Evolutionary conservation across 495 filamentous ascomycete species (phyloP).

Genomic region (Lophiostoma macrostomum): DNA sequence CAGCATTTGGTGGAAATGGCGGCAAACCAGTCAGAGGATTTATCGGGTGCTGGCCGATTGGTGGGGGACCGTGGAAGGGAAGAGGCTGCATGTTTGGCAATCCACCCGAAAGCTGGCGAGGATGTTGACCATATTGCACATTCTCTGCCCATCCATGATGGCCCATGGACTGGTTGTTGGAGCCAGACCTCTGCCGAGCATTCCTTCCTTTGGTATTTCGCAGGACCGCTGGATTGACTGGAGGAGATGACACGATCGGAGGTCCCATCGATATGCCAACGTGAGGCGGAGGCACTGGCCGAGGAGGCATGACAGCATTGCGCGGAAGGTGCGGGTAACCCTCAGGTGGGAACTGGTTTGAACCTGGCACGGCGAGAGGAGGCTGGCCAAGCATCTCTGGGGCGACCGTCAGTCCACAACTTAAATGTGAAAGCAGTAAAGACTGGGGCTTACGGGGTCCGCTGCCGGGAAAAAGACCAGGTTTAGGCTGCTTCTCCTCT

Average conservation of each 20-base stretch:
- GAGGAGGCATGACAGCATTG: background rate
- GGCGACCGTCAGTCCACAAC: background rate
- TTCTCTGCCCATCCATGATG: conserved; percentile 9
- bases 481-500: background rate
- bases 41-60: background rate
- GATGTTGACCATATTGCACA: background rate
- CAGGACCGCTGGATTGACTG: background rate
- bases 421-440: background rate
- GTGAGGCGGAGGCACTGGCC: background rate
- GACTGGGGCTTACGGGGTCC: conserved; percentile 1
- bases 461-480: background rate
- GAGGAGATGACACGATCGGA: background rate
- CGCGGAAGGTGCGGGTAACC: too few relatives aligned
- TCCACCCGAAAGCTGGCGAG: conserved; percentile 4
- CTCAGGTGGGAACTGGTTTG: too few relatives aligned
- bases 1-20: background rate
- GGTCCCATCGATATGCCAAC: background rate
- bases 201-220: background rate
- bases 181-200: background rate
- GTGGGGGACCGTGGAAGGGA: background rate
- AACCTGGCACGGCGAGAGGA: background rate
- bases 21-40: background rate
- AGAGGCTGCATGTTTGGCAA: conserved; percentile 8
- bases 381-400: background rate
- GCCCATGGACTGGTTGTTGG: background rate